Base-by-base conservation (phyloP, 2,329 filamentous ascomycete genomes). In the Stemphylium vesicarium region DNA sequence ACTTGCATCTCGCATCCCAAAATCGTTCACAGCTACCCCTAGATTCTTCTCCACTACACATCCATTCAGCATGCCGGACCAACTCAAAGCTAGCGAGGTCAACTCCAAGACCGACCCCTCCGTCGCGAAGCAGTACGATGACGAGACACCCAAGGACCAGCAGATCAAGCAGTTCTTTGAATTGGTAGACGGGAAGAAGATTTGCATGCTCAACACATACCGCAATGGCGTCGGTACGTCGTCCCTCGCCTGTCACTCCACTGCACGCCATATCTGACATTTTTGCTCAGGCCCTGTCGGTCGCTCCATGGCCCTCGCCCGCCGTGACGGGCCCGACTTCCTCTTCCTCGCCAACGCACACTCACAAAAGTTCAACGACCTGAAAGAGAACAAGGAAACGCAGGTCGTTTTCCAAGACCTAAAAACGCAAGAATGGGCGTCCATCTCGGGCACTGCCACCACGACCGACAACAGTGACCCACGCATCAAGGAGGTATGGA, bases 271-370 rank as follows among this genome's bases (percentile, higher is more conserved):
- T 57, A 53, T 57, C 35, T 47, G 51, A 53, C 36, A 8, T 29
- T n/a, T 38, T 9, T 16, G 9, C n/a, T 4, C 32, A 73, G 71
- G 72, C 49, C 77, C 77, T 13, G 76, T 80, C 31, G 75, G 75
- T 33, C 78, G 80, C 56, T 77, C 78, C 50, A 82, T 82, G 80
- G 79, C 76, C 40, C 65, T 81, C 22, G 78, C 78, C 48, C 78
- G 91, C 88, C 74, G 91, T 47, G 61, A 64, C 44, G 80, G 81
- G 10, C 80, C 80, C 6, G 80, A 83, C 66, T 80, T 82, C 65
- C 75, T 82, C 60, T 82, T 81, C 73, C 75, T 82, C 41, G 69
- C 78, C 65, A 82, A 82, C 72, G 68, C 63, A 22, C 72, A 82
- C 71, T 78, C 75, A 40, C 62, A 74, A 45, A 83, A 83, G 44